Evolutionary conservation across 192 early-diverging fungal genomes (phyloP).

Genomic region (Endogone sp.): DNA sequence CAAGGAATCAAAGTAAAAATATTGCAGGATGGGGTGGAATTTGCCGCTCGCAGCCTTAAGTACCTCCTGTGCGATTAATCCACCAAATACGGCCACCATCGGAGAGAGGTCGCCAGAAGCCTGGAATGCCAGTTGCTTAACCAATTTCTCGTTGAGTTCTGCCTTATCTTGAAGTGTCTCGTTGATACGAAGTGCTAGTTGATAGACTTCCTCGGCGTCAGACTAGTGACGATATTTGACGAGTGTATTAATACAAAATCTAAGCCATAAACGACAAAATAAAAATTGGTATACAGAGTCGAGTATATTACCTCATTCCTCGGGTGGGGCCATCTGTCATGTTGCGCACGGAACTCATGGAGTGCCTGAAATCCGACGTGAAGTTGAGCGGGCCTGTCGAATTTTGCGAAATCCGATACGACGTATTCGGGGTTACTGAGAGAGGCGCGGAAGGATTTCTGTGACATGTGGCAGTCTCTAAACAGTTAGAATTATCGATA

Average conservation of each 20-base stretch:
- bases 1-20: constrained; percentile 95
- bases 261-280: too few relatives aligned
- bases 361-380: constrained; percentile 95
- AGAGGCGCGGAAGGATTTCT: constrained; percentile 71
- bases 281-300: too few relatives aligned
- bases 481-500: too few relatives aligned
- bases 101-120: constrained; percentile 90
- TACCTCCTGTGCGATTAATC: constrained; percentile 96
- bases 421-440: constrained; percentile 79
- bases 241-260: neutral
- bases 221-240: constrained; percentile 17
- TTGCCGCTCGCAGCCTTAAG: constrained; percentile 97
- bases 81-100: constrained; percentile 96
- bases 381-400: constrained; percentile 90
- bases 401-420: constrained; percentile 95
- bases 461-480: too few relatives aligned
- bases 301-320: constrained; percentile 47
- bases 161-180: constrained; percentile 61
- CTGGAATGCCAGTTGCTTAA: constrained; percentile 84
- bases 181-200: constrained; percentile 72
- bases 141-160: constrained; percentile 81
- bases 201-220: constrained; percentile 81
- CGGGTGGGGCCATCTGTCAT: constrained; percentile 77
- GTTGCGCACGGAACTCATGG: constrained; percentile 67
- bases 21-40: constrained; percentile 89